Conservation (phyloP, 2,329 filamentous ascomycete species). For the Scedosporium aurantiacum region DNA sequence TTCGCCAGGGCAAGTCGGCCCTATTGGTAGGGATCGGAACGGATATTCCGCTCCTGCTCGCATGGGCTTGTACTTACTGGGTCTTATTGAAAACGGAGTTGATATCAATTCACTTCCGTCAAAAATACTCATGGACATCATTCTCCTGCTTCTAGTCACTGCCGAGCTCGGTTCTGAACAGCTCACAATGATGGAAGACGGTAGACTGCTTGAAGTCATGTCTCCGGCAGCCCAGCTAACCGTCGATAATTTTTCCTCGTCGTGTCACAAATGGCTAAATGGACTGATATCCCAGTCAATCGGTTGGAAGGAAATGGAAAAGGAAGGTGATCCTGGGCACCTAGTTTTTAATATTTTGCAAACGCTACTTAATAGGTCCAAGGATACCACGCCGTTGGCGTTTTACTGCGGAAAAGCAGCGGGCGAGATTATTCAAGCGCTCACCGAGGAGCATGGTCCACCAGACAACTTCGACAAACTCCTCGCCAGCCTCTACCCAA, state of each 20-base stretch:
- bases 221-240: conserved; percentile 19
- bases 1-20: conserved; percentile 11
- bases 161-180: conserved; percentile 43
- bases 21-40: conserved; percentile 48
- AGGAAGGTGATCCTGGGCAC: background rate
- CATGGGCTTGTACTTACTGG: conserved; percentile 60
- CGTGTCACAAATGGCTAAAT: conserved; percentile 26
- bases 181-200: conserved; percentile 27
- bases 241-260: conserved; percentile 31
- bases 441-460: conserved; percentile 36
- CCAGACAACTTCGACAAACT: conserved; percentile 33
- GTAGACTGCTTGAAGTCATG: conserved; percentile 24
- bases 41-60: conserved; percentile 64
- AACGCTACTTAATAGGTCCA: conserved; percentile 20
- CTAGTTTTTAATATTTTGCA: background rate
- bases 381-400: conserved; percentile 27
- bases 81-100: conserved; percentile 38
- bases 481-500: conserved; percentile 31
- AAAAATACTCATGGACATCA: conserved; percentile 34
- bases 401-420: conserved; percentile 44
- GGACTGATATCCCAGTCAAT: background rate
- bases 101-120: conserved; percentile 27
- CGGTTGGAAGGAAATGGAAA: conserved; percentile 11
- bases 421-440: conserved; percentile 34
- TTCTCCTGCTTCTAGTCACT: conserved; percentile 41